phyloP scores from a whole-genome alignment of 1,284 basidiomycete genomes.

The Naganishia sp. region DNA sequence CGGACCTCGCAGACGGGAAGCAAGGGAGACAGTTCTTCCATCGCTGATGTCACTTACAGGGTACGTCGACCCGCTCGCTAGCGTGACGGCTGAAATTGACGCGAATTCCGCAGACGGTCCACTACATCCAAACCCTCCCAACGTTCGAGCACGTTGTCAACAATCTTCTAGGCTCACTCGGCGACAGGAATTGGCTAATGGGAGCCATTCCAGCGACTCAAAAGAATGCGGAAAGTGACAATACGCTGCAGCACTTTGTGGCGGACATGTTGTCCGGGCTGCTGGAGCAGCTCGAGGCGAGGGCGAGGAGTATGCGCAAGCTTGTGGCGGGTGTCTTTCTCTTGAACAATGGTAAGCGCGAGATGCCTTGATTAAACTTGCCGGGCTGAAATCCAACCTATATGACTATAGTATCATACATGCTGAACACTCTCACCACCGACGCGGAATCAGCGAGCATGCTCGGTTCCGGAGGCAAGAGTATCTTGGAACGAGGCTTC shows the following conservation, averaged over 20 bases:
- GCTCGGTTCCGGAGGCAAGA: constrained; percentile 50
- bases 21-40: constrained; percentile 36
- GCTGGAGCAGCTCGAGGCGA: constrained; percentile 42
- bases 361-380: background rate
- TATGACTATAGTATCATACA: constrained; percentile 47
- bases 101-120: constrained; percentile 38
- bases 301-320: constrained; percentile 43
- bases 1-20: constrained; percentile 32
- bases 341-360: constrained; percentile 51
- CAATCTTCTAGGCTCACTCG: constrained; percentile 44
- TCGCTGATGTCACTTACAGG: constrained; percentile 47
- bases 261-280: constrained; percentile 52
- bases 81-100: background rate
- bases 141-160: constrained; percentile 44
- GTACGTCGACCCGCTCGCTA: constrained; percentile 11
- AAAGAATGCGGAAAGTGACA: constrained; percentile 43
- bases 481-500: constrained; percentile 52
- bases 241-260: constrained; percentile 51
- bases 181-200: constrained; percentile 55
- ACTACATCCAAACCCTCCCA: constrained; percentile 50
- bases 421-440: constrained; percentile 45
- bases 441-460: constrained; percentile 45
- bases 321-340: constrained; percentile 47
- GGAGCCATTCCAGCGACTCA: constrained; percentile 45
- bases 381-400: background rate